phyloP scores from a whole-genome alignment of 352 stramenopile species.

The Labyrinthula sp. region DNA sequence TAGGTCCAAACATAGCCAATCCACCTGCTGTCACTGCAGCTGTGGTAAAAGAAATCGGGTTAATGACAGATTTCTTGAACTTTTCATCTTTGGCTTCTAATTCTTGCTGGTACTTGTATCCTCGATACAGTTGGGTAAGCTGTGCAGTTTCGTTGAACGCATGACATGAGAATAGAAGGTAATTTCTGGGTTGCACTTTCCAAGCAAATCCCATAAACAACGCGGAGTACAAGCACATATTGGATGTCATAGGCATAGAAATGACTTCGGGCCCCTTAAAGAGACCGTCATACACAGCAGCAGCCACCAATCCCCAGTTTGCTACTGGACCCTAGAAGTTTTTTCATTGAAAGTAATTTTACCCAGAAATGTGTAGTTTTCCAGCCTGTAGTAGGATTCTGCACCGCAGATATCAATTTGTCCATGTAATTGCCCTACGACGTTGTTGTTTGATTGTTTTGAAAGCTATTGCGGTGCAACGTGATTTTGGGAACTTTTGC shows the following conservation, averaged over 20 bases:
- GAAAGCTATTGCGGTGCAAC: too few species aligned
- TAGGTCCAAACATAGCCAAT: slow-evolving; percentile 10
- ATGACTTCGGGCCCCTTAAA: slow-evolving; percentile 52
- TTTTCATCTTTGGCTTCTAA: slow-evolving; percentile 13
- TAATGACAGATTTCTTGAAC: slow-evolving; percentile 4
- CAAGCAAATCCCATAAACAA: slow-evolving; percentile 64
- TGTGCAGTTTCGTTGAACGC: slow-evolving; percentile 53
- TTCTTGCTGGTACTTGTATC: slow-evolving; percentile 28
- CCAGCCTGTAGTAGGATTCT: slow-evolving; percentile 49
- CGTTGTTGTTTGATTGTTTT: too few species aligned
- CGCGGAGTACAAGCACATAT: slow-evolving; percentile 53
- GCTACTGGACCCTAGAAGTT: slow-evolving; percentile 55
- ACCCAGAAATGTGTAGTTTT: slow-evolving; percentile 62
- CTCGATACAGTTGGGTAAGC: slow-evolving; percentile 47
- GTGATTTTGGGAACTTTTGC: too few species aligned
- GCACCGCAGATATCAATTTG: too few species aligned
- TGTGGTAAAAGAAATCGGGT: slow-evolving; percentile 2
- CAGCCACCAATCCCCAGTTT: slow-evolving; percentile 61
- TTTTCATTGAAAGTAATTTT: too few species aligned
- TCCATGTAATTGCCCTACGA: too few species aligned
- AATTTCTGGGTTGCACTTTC: slow-evolving; percentile 62
- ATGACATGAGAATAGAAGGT: slow-evolving; percentile 54
- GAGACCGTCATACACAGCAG: slow-evolving; percentile 51
- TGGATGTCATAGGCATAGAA: slow-evolving; percentile 57
- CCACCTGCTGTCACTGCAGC: slow-evolving; percentile 1